Evolutionary conservation across 345 rosid species (phyloP), one percentile per base, ranked within the genome.

Genomic region (Noccaea caerulescens): DNA sequence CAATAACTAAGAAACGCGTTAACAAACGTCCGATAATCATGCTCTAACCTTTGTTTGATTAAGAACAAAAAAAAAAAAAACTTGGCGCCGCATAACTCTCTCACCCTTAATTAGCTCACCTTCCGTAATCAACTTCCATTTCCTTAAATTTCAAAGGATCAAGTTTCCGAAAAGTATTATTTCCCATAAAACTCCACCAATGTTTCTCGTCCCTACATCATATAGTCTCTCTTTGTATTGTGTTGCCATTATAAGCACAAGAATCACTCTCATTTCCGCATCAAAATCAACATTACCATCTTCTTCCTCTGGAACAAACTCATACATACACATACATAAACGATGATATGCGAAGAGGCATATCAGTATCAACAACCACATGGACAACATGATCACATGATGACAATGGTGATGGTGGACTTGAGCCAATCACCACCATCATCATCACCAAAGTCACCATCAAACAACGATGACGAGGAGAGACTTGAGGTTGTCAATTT

Each of bases 401-500:
- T 58, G 78, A 33, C 72, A 59, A 66, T 58, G 72, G 59, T 61
- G 64, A 68, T 60, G 74, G 38, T 69, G 79, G 75, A 75, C 39
- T 58, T 73, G 36, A 73, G 72, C 39, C 69, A 37, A 54, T 45
- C 61, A 62, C 46, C 66, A 47, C 58, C 47, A 20, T 70, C 68
- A 49, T 61, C 72, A 54, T 37, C 76, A 36, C 70, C 70, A 43
- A 62, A 44, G 20, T 72, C 72, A 41, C 34, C 55, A 45, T 53
- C 78, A 68, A 10, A n/a, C 39, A 20, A 56, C 30, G 13, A 65
- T 34, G 88, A 85, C 10, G 83, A 73, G 25, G 83, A 80, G 50
- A 78, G 60, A 54, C 77, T 86, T 5, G 85, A 88, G 47, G 80
- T 79, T 18, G 75, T 87, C 20, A 89, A 93, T 76, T 60, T 93